Percentiles rank a stretch among this genome's conserved stretches.
Conservation (phyloP, 768 basidiomycete species). For the Lactarius psammicola region DNA sequence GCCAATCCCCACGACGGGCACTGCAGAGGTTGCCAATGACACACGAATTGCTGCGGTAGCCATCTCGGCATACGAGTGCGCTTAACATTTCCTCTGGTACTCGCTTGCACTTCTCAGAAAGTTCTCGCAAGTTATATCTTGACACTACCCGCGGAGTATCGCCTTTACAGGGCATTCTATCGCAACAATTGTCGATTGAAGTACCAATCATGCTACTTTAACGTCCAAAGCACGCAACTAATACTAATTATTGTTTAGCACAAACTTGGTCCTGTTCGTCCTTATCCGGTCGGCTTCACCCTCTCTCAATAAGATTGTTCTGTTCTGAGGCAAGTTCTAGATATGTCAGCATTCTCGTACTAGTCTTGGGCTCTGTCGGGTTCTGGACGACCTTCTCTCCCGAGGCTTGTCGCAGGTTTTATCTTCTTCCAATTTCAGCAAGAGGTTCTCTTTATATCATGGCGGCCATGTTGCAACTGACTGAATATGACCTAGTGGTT, state of each 20-base stretch:
- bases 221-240: not conserved
- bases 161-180: conserved; percentile 17
- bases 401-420: conserved; percentile 48
- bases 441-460: conserved; percentile 47
- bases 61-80: conserved; percentile 20
- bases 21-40: not conserved
- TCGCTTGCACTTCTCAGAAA: not conserved
- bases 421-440: conserved; percentile 52
- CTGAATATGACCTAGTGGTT: conserved; percentile 42
- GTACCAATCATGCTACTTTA: not conserved
- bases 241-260: not conserved
- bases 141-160: conserved; percentile 24
- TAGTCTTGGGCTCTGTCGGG: conserved; percentile 54
- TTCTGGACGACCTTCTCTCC: conserved; percentile 55
- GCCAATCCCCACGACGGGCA: not conserved
- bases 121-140: conserved; percentile 11
- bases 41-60: conserved; percentile 11
- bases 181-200: not conserved
- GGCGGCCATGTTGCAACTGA: not conserved
- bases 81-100: no score
- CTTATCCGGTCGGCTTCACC: conserved; percentile 13
- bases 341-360: conserved; percentile 45
- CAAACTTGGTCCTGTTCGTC: conserved; percentile 11
- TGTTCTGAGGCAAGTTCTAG: conserved; percentile 31
- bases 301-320: not conserved